phyloP scores from a whole-genome alignment of 2,329 filamentous ascomycete species.

The Penicillium freii region DNA sequence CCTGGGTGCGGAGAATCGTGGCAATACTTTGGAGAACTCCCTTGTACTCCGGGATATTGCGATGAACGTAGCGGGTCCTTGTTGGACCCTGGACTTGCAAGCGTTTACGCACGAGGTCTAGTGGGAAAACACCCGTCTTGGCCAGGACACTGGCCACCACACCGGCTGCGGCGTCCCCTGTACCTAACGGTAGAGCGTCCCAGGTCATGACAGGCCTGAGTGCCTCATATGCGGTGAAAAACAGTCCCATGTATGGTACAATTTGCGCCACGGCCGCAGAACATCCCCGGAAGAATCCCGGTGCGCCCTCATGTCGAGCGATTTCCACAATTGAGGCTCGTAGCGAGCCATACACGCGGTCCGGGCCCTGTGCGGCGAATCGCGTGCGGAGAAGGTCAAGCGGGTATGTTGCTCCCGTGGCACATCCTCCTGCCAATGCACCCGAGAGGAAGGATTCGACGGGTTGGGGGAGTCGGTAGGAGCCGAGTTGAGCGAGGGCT shows the following conservation, averaged over 20 bases:
- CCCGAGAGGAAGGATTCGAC: slow-evolving; percentile 80
- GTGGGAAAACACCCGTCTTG: slow-evolving; percentile 87
- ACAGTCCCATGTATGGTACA: slow-evolving; percentile 93
- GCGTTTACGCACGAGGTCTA: slow-evolving; percentile 88
- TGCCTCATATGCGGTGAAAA: slow-evolving; percentile 86
- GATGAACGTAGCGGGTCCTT: slow-evolving; percentile 71
- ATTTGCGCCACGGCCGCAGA: slow-evolving; percentile 81
- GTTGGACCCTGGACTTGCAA: slow-evolving; percentile 95
- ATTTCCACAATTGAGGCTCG: slow-evolving; percentile 70
- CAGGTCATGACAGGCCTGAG: slow-evolving; percentile 59
- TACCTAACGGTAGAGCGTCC: slow-evolving; percentile 63
- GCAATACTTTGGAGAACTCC: slow-evolving; percentile 65
- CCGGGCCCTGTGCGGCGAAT: slow-evolving; percentile 88
- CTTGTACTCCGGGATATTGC: slow-evolving; percentile 81
- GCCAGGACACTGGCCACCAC: slow-evolving; percentile 73
- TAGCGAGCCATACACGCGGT: slow-evolving; percentile 75
- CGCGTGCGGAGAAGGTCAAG: slow-evolving; percentile 89
- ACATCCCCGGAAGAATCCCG: slow-evolving; percentile 85
- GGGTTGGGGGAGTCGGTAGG: slow-evolving; percentile 59
- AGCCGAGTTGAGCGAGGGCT: slow-evolving; percentile 57
- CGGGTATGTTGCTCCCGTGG: slow-evolving; percentile 84
- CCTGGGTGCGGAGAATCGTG: slow-evolving; percentile 69
- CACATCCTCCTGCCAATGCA: slow-evolving; percentile 75
- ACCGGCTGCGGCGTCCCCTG: slow-evolving; percentile 80
- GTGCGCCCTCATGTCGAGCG: slow-evolving; percentile 66